phyloP scores from a whole-genome alignment of 1,284 basidiomycete genomes.

The Schizophyllum commune region DNA sequence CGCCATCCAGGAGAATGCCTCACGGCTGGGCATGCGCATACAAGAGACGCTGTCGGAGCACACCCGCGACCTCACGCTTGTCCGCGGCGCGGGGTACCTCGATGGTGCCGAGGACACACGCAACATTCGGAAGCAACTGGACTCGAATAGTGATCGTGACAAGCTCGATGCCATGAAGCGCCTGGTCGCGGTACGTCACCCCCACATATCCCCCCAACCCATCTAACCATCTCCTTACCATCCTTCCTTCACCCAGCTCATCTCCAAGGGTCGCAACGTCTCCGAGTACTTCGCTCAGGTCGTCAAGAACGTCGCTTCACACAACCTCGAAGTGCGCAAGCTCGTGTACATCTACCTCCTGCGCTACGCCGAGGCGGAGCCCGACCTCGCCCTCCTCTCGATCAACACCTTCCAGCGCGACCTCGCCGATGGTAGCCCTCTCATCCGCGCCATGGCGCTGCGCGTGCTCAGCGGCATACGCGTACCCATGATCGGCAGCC shows the following conservation, averaged over 20 bases:
- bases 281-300: conserved; percentile 91
- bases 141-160: conserved; percentile 80
- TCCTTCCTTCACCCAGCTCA: conserved; percentile 49
- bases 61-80: conserved; percentile 61
- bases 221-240: conserved; percentile 1
- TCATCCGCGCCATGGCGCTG: conserved; percentile 91
- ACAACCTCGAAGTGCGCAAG: conserved; percentile 90
- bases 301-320: conserved; percentile 88
- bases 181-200: conserved; percentile 71
- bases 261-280: conserved; percentile 89
- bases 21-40: conserved; percentile 68
- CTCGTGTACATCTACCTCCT: conserved; percentile 97
- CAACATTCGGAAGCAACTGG: conserved; percentile 78
- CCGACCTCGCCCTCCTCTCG: conserved; percentile 90
- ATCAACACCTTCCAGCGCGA: conserved; percentile 99
- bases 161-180: conserved; percentile 92
- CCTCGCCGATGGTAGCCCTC: conserved; percentile 83
- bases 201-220: neutral
- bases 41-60: conserved; percentile 75
- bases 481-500: conserved; percentile 79
- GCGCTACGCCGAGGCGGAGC: conserved; percentile 87
- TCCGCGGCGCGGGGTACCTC: conserved; percentile 50
- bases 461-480: conserved; percentile 91
- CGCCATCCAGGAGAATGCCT: conserved; percentile 67
- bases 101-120: conserved; percentile 70